Evolutionary conservation across 768 basidiomycete genomes (phyloP), one percentile per base, ranked within the genome.

Genomic region (Leccinum broughii): DNA sequence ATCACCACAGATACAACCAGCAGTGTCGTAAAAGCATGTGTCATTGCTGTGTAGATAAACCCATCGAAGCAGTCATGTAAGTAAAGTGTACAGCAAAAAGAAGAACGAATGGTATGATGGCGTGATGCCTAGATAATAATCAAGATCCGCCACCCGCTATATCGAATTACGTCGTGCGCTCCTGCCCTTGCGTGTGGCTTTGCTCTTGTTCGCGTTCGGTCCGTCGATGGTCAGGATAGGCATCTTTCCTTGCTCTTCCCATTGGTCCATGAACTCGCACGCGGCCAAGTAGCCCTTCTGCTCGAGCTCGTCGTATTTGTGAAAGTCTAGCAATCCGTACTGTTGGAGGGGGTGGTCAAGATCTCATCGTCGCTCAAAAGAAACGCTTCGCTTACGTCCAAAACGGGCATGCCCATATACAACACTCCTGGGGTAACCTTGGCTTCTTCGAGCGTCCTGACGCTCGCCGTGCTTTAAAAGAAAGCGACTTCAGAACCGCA

Each of bases 361-460:
- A 9, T 41, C 41, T n/a, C 44, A 10, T 55, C 26, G 15, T 22
- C n/a, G 14, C 11, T 20, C n/a, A 2, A 26, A n/a, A 22, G 46
- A 10, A 6, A 32, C n/a, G 32, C 24, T 4, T 22, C 20, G 68
- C 80, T 62, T 66, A 92, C 92, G 76, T 92, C 86, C 64, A 97
- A 93, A 13, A 99, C 95, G 0, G 97, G 97, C 90, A 98, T 92
- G 61, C 85, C 84, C 74, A 97, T 87, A 70, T 99, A 98, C 50
- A 98, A 77, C 69, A 93, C 95, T 2, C 90, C 92, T 9, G 89
- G 89, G 3, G 89, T 83, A 6, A 85, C 83, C 74, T 98, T 98
- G n/a, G 94, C 95, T 63, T 96, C 95, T 73, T 97, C 95, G 7
- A 98, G 79, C 1, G 93, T 96, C 69, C 88, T 92, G 34, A 98